Evolutionary conservation across 2,329 filamentous ascomycete species (phyloP).

Genomic region (Diaporthe humulicola): DNA sequence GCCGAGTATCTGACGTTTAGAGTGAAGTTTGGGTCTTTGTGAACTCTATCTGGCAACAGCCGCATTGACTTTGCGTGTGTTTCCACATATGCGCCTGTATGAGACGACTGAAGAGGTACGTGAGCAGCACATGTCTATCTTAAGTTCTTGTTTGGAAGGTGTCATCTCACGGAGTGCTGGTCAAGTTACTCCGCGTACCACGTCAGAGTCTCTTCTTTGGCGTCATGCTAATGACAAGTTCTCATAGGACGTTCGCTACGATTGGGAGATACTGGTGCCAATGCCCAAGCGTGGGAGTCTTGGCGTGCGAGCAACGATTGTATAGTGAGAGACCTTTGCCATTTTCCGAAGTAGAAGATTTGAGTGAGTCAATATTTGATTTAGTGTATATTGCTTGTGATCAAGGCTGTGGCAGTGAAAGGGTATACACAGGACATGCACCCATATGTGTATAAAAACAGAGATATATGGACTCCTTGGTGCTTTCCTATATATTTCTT

Average conservation of each 20-base stretch:
- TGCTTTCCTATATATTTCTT: neutral
- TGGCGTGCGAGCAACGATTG: constrained; percentile 5
- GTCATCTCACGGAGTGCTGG: no score
- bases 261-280: constrained; percentile 39
- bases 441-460: neutral
- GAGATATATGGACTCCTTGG: neutral
- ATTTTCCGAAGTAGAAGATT: neutral
- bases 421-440: neutral
- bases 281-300: constrained; percentile 40
- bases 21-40: constrained; percentile 38
- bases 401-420: neutral
- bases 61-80: constrained; percentile 38
- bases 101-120: constrained; percentile 40
- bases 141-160: neutral
- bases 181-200: neutral
- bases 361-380: neutral
- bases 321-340: neutral
- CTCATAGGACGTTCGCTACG: constrained; percentile 37
- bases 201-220: neutral
- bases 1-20: neutral
- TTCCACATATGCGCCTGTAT: constrained; percentile 38
- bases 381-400: neutral
- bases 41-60: constrained; percentile 41
- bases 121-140: no score
- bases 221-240: neutral